phyloP scores from a whole-genome alignment of 371 early-diverging fungal genomes.

The Lichtheimia ramosa region DNA sequence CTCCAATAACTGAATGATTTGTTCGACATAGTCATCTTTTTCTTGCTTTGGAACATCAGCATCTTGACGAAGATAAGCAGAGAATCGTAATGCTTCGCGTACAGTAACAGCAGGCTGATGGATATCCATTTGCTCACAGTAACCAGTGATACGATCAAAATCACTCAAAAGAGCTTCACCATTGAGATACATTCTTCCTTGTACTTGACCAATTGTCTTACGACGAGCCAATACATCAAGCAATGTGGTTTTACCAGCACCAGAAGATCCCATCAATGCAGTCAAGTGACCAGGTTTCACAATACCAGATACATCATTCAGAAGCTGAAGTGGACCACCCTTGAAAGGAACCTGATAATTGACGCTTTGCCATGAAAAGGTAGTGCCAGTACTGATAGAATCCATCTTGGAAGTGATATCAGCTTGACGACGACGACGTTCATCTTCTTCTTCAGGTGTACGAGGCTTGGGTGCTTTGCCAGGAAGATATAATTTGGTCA shows the following conservation, averaged over 20 bases:
- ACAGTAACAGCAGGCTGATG: constrained; percentile 58
- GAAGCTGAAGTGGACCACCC: constrained; percentile 43
- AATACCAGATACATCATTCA: constrained; percentile 47
- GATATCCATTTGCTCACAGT: constrained; percentile 78
- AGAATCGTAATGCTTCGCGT: constrained; percentile 67
- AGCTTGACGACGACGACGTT: constrained; percentile 16
- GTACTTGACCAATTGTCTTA: constrained; percentile 73
- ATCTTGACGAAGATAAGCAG: constrained; percentile 65
- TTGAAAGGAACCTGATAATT: constrained; percentile 52
- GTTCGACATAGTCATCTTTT: constrained; percentile 61
- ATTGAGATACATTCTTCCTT: constrained; percentile 66
- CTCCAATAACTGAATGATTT: constrained; percentile 58
- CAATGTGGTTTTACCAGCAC: constrained; percentile 85
- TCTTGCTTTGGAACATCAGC: constrained; percentile 47
- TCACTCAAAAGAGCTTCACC: constrained; percentile 35
- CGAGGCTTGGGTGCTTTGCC: constrained; percentile 27
- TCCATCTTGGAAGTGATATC: constrained; percentile 19
- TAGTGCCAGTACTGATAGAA: constrained; percentile 31
- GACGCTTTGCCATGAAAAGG: constrained; percentile 49
- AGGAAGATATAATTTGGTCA: constrained; percentile 52
- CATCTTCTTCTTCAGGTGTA: constrained; percentile 23
- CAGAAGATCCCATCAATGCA: constrained; percentile 80
- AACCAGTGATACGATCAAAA: constrained; percentile 71
- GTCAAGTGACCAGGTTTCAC: constrained; percentile 69
- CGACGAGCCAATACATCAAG: constrained; percentile 76